Conservation (phyloP, 2,329 filamentous ascomycete species). For the Claviceps sp. region DNA sequence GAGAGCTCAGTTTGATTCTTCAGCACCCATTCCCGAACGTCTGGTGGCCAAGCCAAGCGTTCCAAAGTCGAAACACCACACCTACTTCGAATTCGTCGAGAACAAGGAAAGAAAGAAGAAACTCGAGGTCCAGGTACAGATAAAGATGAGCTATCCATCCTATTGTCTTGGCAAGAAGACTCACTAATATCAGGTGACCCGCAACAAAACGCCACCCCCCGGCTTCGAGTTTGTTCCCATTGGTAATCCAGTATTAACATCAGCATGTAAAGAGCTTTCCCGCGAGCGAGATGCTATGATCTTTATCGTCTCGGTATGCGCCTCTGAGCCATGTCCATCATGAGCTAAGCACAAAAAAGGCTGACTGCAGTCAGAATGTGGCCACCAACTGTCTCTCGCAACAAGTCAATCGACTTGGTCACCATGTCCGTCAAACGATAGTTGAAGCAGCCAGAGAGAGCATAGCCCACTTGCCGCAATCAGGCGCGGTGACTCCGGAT, state of each 20-base stretch:
- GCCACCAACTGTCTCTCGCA: constrained; percentile 28
- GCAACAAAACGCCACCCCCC: constrained; percentile 37
- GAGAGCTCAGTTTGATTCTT: constrained; percentile 19
- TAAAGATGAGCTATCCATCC: constrained; percentile 4
- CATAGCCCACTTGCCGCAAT: constrained; percentile 15
- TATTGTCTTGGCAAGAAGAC: constrained; percentile 11
- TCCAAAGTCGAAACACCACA: constrained; percentile 41
- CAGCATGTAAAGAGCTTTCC: constrained; percentile 50
- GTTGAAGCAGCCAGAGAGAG: constrained; percentile 38
- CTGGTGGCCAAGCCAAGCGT: constrained; percentile 25
- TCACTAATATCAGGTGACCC: constrained; percentile 34
- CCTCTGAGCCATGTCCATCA: not conserved
- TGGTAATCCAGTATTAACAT: constrained; percentile 47
- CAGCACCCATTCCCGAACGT: constrained; percentile 19
- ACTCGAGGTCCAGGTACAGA: constrained; percentile 45
- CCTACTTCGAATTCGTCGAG: constrained; percentile 51
- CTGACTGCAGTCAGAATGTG: constrained; percentile 5
- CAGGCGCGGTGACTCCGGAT: constrained; percentile 9
- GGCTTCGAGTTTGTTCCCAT: constrained; percentile 51
- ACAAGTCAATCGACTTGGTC: constrained; percentile 46
- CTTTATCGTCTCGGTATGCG: constrained; percentile 48
- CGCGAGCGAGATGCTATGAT: constrained; percentile 49
- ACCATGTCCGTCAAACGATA: constrained; percentile 45
- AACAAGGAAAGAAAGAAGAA: constrained; percentile 53
- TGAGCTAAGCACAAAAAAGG: not conserved